Percentiles rank a stretch among this genome's conserved stretches.
phyloP scores from a whole-genome alignment of 768 basidiomycete species.

The Podaxis sp. region DNA sequence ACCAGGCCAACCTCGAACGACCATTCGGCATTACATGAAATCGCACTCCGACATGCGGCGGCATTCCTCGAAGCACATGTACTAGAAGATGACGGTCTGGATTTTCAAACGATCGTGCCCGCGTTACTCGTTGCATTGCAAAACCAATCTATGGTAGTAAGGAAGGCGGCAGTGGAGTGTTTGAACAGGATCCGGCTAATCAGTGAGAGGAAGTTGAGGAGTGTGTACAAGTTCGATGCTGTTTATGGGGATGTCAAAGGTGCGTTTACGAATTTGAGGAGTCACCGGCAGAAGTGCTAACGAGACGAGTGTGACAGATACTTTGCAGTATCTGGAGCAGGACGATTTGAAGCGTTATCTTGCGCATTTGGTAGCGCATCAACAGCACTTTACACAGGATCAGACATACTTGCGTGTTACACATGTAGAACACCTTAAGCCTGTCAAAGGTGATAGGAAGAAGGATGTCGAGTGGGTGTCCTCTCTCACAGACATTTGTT shows the following conservation, averaged over 20 bases:
- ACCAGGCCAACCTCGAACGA: slow-evolving; percentile 25
- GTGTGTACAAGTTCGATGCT: slow-evolving; percentile 71
- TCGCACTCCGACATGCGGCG: slow-evolving; percentile 71
- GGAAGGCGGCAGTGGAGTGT: slow-evolving; percentile 56
- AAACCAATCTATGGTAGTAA: slow-evolving; percentile 38
- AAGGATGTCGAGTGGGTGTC: slow-evolving; percentile 52
- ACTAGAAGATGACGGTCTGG: slow-evolving; percentile 49
- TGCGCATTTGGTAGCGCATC: slow-evolving; percentile 44
- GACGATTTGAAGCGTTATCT: slow-evolving; percentile 63
- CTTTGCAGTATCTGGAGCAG: slow-evolving; percentile 72
- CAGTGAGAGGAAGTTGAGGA: slow-evolving; percentile 42
- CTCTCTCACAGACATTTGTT: not conserved
- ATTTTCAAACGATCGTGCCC: slow-evolving; percentile 82
- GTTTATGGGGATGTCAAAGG: slow-evolving; percentile 67
- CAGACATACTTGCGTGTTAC: slow-evolving; percentile 53
- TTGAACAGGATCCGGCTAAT: slow-evolving; percentile 46
- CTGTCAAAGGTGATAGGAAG: slow-evolving; percentile 51
- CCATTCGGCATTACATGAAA: slow-evolving; percentile 33
- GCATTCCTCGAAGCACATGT: slow-evolving; percentile 81
- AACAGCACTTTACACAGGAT: slow-evolving; percentile 63
- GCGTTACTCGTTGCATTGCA: slow-evolving; percentile 64
- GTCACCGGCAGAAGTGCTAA: slow-evolving; percentile 12
- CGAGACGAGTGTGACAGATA: slow-evolving; percentile 19
- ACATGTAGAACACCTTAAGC: slow-evolving; percentile 56
- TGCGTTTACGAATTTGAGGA: slow-evolving; percentile 31